Percentiles rank a stretch among this genome's conserved stretches.
Conservation (phyloP, 345 rosid species). For the Bretschneidera sinensis region DNA sequence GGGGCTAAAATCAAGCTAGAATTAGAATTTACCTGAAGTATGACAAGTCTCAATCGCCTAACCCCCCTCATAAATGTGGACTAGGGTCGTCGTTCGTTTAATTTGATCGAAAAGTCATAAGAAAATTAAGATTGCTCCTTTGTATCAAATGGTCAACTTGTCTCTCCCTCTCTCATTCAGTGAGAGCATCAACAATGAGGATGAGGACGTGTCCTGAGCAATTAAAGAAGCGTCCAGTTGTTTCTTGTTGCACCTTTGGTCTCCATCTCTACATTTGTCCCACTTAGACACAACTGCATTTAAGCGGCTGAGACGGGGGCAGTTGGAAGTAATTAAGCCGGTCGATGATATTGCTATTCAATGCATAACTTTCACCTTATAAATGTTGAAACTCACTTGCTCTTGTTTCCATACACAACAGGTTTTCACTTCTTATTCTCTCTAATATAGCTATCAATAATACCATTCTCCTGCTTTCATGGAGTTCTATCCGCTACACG, state of each 20-base stretch:
- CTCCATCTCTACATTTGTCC: too few relatives aligned
- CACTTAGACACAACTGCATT: neutral
- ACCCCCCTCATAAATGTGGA: slow-evolving; percentile 32
- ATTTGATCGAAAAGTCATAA: slow-evolving; percentile 9
- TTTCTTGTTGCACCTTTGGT: too few relatives aligned
- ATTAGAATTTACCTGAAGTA: neutral
- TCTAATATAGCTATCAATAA: too few relatives aligned
- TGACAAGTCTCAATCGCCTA: slow-evolving; percentile 17
- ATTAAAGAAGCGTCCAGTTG: neutral
- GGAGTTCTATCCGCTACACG: slow-evolving; percentile 25
- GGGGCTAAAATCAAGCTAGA: neutral
- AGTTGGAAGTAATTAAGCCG: neutral
- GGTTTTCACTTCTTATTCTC: too few relatives aligned
- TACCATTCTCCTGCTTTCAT: slow-evolving; percentile 12
- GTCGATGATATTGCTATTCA: neutral
- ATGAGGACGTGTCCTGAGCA: slow-evolving; percentile 1
- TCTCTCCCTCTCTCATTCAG: too few relatives aligned
- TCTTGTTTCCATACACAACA: neutral
- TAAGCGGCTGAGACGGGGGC: neutral
- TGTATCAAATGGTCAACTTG: neutral
- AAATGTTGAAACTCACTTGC: neutral
- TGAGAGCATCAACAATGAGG: too few relatives aligned
- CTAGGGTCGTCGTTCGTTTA: slow-evolving; percentile 32
- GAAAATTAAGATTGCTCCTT: neutral
- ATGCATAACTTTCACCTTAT: neutral